phyloP scores from a whole-genome alignment of 345 rosid species.

The Abelmoschus esculentus region DNA sequence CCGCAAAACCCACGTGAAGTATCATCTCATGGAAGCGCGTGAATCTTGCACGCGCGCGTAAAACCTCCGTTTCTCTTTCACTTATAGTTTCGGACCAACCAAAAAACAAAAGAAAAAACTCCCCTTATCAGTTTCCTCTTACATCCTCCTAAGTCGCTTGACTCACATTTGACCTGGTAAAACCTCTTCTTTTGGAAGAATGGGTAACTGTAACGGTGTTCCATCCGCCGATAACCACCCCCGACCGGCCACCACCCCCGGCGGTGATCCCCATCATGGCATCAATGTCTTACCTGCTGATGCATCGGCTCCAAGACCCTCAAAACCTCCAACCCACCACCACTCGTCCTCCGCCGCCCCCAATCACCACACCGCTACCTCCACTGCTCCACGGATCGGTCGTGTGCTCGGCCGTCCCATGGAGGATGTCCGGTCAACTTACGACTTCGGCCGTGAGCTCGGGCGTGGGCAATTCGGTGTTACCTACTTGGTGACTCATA shows the following conservation, averaged over 20 bases:
- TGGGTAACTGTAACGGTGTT: conserved; percentile 59
- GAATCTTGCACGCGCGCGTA: not conserved
- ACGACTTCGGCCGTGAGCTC: conserved; percentile 71
- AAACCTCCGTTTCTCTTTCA: not conserved
- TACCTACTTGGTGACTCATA: conserved; percentile 75
- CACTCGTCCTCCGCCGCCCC: conserved; percentile 28
- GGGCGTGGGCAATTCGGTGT: conserved; percentile 96
- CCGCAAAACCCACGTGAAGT: not conserved
- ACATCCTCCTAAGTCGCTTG: not conserved
- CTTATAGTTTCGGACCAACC: not conserved
- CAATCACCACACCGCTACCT: conserved; percentile 20
- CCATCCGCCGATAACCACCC: conserved; percentile 19
- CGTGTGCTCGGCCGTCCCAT: conserved; percentile 81
- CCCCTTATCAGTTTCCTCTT: not conserved
- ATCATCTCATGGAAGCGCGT: not conserved
- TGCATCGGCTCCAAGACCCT: conserved; percentile 20
- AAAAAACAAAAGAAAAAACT: not conserved
- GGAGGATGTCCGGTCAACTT: conserved; percentile 59
- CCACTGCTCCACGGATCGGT: conserved; percentile 38
- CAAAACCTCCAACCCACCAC: conserved; percentile 26
- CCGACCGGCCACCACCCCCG: not conserved
- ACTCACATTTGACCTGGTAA: conserved; percentile 2
- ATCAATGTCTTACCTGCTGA: conserved; percentile 23
- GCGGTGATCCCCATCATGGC: conserved; percentile 12
- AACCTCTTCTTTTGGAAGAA: conserved; percentile 12